Evolutionary conservation across 2,329 filamentous ascomycete species (phyloP).

Genomic region (Diplodia scrobiculata): DNA sequence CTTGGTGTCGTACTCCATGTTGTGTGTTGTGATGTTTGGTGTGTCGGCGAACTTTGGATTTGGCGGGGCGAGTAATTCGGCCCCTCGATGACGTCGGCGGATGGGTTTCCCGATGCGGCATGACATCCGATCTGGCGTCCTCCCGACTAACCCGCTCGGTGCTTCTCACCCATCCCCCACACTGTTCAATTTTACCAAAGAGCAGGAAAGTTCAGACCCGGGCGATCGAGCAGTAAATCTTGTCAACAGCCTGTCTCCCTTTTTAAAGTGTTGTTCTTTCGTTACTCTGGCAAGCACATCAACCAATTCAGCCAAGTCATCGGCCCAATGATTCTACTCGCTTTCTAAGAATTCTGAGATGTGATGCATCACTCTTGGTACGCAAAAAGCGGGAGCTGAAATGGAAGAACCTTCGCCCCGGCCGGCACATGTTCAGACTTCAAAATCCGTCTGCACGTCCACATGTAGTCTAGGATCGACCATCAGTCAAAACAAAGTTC

Average conservation of each 20-base stretch:
- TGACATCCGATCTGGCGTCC: background rate
- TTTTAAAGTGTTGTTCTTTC: background rate
- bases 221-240: background rate
- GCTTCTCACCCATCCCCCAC: background rate
- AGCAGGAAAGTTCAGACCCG: background rate
- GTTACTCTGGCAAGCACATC: background rate
- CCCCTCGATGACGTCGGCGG: constrained; percentile 28
- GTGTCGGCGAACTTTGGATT: background rate
- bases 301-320: background rate
- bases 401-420: too few relatives aligned
- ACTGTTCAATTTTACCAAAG: background rate
- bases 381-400: too few relatives aligned
- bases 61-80: constrained; percentile 5
- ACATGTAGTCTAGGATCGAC: too few relatives aligned
- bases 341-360: too few relatives aligned
- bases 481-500: too few relatives aligned
- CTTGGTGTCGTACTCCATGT: constrained; percentile 75
- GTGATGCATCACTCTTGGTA: too few relatives aligned
- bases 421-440: too few relatives aligned
- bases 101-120: constrained; percentile 6
- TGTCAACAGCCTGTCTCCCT: background rate
- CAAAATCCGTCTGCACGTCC: too few relatives aligned
- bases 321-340: too few relatives aligned
- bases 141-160: background rate
- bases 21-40: constrained; percentile 17